Base-by-base conservation (phyloP, 192 early-diverging fungal species). In the Glomus cerebriforme region DNA sequence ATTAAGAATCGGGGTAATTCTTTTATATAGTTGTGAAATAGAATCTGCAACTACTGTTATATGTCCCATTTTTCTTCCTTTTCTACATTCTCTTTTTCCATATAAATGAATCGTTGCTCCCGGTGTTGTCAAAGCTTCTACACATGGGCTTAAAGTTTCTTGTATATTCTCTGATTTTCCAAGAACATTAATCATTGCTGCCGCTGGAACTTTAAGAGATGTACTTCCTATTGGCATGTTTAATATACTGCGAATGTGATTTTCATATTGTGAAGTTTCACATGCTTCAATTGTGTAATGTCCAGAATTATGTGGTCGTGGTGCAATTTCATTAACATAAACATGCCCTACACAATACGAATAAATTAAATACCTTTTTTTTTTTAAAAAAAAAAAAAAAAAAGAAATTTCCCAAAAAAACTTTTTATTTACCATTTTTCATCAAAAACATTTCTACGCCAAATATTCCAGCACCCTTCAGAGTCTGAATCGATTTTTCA, bases 201-300 rank as follows among this genome's bases (percentile, higher is more conserved):
- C 88, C 3, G 94, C 94, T 26, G 94, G 93, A 5, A 98, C 97
- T 84, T 98, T 98, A 81, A 98, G 87, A 35, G 82, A 86, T 3
- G 95, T 92, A 37, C 88, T 90, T 62, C 97, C 97, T 12, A 99
- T 88, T 9, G 98, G 96, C 73, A 96, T 85, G 67, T 95, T 95
- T 7, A 96, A 87, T 45, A 99, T 94, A 34, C 94, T 94, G 32
- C 97, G 94, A 74, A 99, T 82, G 80, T 95, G 93, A 85, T 95
- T 94, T 80, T 99, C 98, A 81, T 94, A 99, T 85, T 99, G 98
- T 37, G 96, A 98, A 13, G 98, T 99, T 80, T 94, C 86, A 82
- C 96, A 98, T 1, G 97, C 96, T 80, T 99, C 98, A 79, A 95
- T 97, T 10, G 98, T 98, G 82, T 98, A 98, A 82, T 99, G 98